Conservation (phyloP, 768 basidiomycete genomes). For the Pleurotus ostreatus region DNA sequence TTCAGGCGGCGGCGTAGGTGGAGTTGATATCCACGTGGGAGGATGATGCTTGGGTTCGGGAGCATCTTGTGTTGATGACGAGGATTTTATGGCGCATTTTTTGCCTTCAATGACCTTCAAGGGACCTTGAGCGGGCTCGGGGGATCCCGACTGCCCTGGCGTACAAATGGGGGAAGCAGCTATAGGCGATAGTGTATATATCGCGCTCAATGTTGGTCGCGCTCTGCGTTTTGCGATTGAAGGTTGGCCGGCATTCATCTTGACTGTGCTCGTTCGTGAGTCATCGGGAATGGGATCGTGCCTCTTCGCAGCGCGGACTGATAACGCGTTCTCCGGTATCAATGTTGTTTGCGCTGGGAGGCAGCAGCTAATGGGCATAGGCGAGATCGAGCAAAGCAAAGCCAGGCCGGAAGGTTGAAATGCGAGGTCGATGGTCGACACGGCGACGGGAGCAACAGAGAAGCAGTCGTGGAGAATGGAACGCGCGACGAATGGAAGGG, state of each 20-base stretch:
- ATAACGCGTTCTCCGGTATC: no score
- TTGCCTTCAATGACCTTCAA: background rate
- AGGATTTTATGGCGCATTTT: slow-evolving; percentile 7
- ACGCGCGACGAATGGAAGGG: background rate
- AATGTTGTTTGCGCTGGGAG: no score
- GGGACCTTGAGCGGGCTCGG: background rate
- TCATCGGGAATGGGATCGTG: background rate
- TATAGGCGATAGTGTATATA: slow-evolving; percentile 48
- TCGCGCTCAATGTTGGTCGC: background rate
- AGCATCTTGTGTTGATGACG: background rate
- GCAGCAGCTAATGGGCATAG: no score
- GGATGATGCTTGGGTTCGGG: slow-evolving; percentile 17
- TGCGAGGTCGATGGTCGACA: background rate
- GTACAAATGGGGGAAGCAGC: slow-evolving; percentile 57
- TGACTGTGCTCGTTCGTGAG: background rate
- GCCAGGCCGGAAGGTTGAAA: no score
- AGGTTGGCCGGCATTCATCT: background rate
- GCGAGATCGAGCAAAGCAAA: no score
- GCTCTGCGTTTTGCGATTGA: background rate
- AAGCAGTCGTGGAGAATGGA: no score
- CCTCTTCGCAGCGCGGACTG: background rate
- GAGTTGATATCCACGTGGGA: slow-evolving; percentile 57
- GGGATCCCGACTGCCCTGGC: slow-evolving; percentile 21
- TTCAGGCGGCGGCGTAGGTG: slow-evolving; percentile 52
- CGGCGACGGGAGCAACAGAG: background rate